These are phyloP conservation scores for Nannochloropsis gaditana DNA, from an alignment of 108 stramenopile species.

Conservation along the genomic window DNA sequence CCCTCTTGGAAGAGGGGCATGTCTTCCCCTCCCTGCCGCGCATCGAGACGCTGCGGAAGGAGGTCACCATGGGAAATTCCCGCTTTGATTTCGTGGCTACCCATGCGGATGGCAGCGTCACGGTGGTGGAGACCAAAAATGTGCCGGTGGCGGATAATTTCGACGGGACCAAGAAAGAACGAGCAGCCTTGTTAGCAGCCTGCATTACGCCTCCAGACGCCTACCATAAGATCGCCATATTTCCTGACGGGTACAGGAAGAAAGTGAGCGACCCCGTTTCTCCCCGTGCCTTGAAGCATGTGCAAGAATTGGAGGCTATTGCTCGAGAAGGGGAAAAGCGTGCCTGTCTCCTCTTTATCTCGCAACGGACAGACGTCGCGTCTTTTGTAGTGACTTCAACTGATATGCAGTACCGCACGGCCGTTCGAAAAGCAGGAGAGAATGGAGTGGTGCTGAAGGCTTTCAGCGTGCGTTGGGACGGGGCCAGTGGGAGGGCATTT, in stretches of 20 bases:
- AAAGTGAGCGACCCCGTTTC: neutral
- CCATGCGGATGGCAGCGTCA: neutral
- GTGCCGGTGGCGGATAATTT: conserved; percentile 5
- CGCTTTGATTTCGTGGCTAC: conserved; percentile 14
- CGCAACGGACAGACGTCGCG: conserved; percentile 1
- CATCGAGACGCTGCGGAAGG: neutral
- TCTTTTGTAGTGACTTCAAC: neutral
- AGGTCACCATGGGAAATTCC: neutral
- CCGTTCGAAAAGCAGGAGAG: neutral
- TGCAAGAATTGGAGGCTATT: neutral
- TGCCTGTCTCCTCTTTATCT: neutral
- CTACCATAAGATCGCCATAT: neutral
- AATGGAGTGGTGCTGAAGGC: neutral
- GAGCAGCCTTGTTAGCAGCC: neutral
- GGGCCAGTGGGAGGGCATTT: neutral
- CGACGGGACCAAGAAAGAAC: conserved; percentile 6
- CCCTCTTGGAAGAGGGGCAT: neutral
- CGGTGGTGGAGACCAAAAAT: neutral
- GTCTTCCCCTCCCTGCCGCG: neutral
- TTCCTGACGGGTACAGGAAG: conserved; percentile 6
- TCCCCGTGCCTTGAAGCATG: conserved; percentile 17
- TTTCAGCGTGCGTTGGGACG: conserved; percentile 5
- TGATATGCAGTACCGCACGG: neutral
- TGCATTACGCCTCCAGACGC: neutral
- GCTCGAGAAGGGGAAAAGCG: neutral